Evolutionary conservation across 495 filamentous ascomycete genomes (phyloP).

Genomic region (Daldinia loculata): DNA sequence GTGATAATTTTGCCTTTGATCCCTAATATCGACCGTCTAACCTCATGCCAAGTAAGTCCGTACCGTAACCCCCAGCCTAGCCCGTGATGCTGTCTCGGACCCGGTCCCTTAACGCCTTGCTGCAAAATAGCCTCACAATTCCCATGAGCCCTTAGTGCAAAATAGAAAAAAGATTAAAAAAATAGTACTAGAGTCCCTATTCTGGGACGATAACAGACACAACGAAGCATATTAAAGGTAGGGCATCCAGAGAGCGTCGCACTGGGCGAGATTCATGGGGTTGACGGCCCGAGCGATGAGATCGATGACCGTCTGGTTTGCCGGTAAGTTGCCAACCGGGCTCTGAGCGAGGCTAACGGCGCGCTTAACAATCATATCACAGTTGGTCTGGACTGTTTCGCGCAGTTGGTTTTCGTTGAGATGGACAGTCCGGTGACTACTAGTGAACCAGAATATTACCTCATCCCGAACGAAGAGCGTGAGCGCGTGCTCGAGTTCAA

Average conservation of each 20-base stretch:
- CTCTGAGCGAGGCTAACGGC: slow-evolving; percentile 79
- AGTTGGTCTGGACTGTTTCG: slow-evolving; percentile 87
- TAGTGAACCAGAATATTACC: slow-evolving; percentile 96
- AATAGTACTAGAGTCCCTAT: not conserved
- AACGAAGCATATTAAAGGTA: slow-evolving; percentile 70
- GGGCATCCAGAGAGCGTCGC: slow-evolving; percentile 96
- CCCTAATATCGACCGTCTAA: not conserved
- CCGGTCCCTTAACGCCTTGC: slow-evolving; percentile 30
- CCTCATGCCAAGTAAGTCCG: not conserved
- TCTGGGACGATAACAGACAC: not conserved
- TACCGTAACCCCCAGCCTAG: not conserved
- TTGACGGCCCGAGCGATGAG: slow-evolving; percentile 85
- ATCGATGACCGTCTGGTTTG: slow-evolving; percentile 96
- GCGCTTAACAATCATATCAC: slow-evolving; percentile 87
- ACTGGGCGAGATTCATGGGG: slow-evolving; percentile 80
- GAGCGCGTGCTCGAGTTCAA: slow-evolving; percentile 90
- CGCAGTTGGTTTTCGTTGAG: slow-evolving; percentile 77
- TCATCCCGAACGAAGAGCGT: slow-evolving; percentile 95
- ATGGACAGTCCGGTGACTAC: slow-evolving; percentile 68
- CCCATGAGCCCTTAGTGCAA: not conserved
- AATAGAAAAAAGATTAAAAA: not conserved
- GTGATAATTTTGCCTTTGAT: not conserved
- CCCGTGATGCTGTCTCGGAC: not conserved
- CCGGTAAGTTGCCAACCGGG: slow-evolving; percentile 75
- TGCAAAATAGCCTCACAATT: slow-evolving; percentile 22